These are phyloP conservation scores for Aspergillus ibericus DNA, from an alignment of 2,329 filamentous ascomycete species.

Conservation along the genomic window DNA sequence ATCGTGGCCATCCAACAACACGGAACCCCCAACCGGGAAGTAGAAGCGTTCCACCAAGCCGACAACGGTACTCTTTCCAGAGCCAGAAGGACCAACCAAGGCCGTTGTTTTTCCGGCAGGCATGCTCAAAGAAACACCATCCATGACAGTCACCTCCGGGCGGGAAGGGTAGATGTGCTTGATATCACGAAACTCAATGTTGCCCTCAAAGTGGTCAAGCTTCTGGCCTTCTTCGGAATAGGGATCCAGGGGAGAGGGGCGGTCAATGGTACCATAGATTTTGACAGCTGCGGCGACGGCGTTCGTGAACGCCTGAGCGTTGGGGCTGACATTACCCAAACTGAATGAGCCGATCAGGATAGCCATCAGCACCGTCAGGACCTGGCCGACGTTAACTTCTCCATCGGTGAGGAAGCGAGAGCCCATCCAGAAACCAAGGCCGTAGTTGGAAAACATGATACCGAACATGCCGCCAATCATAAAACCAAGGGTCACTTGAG, in stretches of 20 bases:
- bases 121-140: conserved; percentile 74
- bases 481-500: conserved; percentile 69
- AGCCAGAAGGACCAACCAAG: conserved; percentile 89
- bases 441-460: conserved; percentile 83
- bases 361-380: conserved; percentile 84
- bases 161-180: conserved; percentile 95
- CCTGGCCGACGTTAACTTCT: conserved; percentile 64
- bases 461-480: conserved; percentile 86
- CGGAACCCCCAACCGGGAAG: conserved; percentile 75
- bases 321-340: conserved; percentile 81
- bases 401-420: conserved; percentile 69
- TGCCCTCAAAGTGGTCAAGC: conserved; percentile 71
- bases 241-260: conserved; percentile 79
- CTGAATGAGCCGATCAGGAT: conserved; percentile 93
- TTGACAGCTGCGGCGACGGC: conserved; percentile 82
- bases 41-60: conserved; percentile 94
- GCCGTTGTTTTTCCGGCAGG: conserved; percentile 91
- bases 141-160: conserved; percentile 85
- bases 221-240: conserved; percentile 68
- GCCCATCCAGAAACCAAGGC: conserved; percentile 85
- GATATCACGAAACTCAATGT: conserved; percentile 76
- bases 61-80: conserved; percentile 91
- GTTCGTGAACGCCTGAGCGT: conserved; percentile 81
- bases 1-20: conserved; percentile 80
- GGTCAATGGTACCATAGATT: conserved; percentile 92